A percentile compares a stretch with the other conserved stretches of the same genome.
These are phyloP conservation scores for Pleurotus cornucopiae DNA, from an alignment of 768 basidiomycete genomes.

Conservation along the genomic window DNA sequence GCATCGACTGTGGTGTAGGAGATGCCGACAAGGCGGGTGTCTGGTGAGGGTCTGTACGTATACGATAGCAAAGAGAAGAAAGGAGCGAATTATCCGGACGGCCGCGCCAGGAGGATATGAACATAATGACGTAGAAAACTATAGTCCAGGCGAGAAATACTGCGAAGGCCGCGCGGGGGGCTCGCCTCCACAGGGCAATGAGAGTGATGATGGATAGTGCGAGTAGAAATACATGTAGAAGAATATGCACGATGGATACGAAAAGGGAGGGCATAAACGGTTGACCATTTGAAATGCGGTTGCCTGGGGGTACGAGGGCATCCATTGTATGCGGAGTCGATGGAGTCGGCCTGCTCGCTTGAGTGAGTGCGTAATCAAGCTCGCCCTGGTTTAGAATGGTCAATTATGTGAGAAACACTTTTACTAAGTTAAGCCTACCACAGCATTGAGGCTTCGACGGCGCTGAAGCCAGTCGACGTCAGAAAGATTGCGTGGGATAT, in stretches of 20 bases:
- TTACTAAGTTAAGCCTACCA: constrained; percentile 43
- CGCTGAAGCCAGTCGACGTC: constrained; percentile 80
- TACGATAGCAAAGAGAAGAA: constrained; percentile 39
- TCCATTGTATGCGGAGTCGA: constrained; percentile 54
- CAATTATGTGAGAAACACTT: background rate
- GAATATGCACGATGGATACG: constrained; percentile 38
- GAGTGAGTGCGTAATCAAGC: constrained; percentile 64
- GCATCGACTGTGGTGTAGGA: constrained; percentile 34
- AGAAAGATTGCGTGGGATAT: constrained; percentile 50
- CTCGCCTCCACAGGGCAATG: constrained; percentile 53
- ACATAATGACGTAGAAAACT: constrained; percentile 51
- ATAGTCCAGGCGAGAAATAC: constrained; percentile 62
- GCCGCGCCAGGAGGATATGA: constrained; percentile 54
- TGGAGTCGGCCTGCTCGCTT: constrained; percentile 43
- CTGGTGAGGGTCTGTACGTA: constrained; percentile 29
- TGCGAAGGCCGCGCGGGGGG: constrained; percentile 51
- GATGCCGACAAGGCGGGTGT: constrained; percentile 25
- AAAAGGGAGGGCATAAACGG: constrained; percentile 32
- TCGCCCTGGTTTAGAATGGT: constrained; percentile 50
- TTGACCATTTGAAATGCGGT: constrained; percentile 10
- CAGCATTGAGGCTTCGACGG: constrained; percentile 64
- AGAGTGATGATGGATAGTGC: constrained; percentile 56
- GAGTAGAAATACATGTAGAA: constrained; percentile 56
- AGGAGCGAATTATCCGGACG: constrained; percentile 56
- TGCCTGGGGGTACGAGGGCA: constrained; percentile 22